Conservation (phyloP, 2,329 filamentous ascomycete genomes). For the Verticillium dahliae region DNA sequence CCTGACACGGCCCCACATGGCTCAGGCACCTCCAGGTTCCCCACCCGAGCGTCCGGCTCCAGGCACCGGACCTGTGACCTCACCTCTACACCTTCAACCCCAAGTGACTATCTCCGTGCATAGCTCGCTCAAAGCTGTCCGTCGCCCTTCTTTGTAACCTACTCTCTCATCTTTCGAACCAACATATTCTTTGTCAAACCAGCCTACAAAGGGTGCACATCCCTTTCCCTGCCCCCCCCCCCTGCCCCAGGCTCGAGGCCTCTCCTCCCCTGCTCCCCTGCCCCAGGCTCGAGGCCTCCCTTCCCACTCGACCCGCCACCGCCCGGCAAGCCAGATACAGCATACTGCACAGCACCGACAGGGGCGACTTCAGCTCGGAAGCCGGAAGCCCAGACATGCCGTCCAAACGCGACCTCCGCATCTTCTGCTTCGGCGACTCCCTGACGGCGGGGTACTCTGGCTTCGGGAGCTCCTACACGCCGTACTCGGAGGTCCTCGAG, state of each 20-base stretch:
- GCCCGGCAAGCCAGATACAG: not conserved
- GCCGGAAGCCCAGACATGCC: not conserved
- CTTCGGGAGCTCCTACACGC: slow-evolving; percentile 35
- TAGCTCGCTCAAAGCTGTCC: too few species aligned
- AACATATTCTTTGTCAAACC: not conserved
- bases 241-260: not conserved
- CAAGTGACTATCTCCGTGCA: not conserved
- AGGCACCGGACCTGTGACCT: not conserved
- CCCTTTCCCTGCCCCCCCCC: too few species aligned
- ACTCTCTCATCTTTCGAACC: not conserved
- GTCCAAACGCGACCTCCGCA: slow-evolving; percentile 28
- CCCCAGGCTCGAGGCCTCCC: not conserved
- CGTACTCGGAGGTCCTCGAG: slow-evolving; percentile 46
- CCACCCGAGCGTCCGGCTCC: not conserved
- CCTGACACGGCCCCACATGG: not conserved
- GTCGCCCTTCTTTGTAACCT: not conserved
- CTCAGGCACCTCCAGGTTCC: not conserved
- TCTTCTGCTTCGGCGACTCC: slow-evolving; percentile 61
- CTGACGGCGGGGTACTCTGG: slow-evolving; percentile 50
- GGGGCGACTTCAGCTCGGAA: not conserved
- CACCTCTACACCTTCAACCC: not conserved
- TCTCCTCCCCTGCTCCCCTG: not conserved
- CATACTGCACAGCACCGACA: not conserved
- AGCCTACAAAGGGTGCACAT: too few species aligned
- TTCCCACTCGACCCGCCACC: not conserved